Percentiles rank a stretch among this genome's conserved stretches.
Conservation (phyloP, 2,329 filamentous ascomycete species). For the Botrytis aclada region DNA sequence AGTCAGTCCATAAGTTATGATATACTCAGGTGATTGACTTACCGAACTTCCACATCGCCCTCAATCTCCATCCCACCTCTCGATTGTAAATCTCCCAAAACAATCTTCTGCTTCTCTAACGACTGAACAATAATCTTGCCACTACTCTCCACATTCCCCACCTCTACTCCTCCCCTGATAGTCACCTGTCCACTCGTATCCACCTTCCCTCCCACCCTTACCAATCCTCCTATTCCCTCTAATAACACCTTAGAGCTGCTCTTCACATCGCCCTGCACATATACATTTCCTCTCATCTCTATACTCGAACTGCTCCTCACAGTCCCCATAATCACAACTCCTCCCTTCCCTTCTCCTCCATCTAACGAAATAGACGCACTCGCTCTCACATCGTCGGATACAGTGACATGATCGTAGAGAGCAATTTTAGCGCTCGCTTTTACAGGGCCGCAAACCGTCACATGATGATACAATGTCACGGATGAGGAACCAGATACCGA, state of each 20-base stretch:
- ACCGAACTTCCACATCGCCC: constrained; percentile 22
- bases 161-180: constrained; percentile 2
- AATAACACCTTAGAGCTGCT: constrained; percentile 23
- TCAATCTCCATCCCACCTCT: constrained; percentile 8
- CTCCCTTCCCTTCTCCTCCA: constrained; percentile 22
- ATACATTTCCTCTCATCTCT: constrained; percentile 20
- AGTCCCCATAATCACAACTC: background rate
- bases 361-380: constrained; percentile 18
- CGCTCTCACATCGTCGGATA: constrained; percentile 26
- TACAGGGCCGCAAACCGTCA: constrained; percentile 20
- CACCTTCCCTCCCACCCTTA: constrained; percentile 25
- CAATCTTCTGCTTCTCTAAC: constrained; percentile 9
- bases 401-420: constrained; percentile 24
- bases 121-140: constrained; percentile 22
- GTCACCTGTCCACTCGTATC: background rate
- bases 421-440: constrained; percentile 20
- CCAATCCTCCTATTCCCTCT: constrained; percentile 6
- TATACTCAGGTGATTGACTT: constrained; percentile 4
- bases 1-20: background rate
- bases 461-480: constrained; percentile 14
- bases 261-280: constrained; percentile 23
- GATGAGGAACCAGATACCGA: constrained; percentile 21
- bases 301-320: constrained; percentile 23
- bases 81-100: constrained; percentile 23
- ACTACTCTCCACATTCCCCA: constrained; percentile 24